These are phyloP conservation scores for Fusarium clavum DNA, from an alignment of 2,329 filamentous ascomycete species.

Conservation along the genomic window DNA sequence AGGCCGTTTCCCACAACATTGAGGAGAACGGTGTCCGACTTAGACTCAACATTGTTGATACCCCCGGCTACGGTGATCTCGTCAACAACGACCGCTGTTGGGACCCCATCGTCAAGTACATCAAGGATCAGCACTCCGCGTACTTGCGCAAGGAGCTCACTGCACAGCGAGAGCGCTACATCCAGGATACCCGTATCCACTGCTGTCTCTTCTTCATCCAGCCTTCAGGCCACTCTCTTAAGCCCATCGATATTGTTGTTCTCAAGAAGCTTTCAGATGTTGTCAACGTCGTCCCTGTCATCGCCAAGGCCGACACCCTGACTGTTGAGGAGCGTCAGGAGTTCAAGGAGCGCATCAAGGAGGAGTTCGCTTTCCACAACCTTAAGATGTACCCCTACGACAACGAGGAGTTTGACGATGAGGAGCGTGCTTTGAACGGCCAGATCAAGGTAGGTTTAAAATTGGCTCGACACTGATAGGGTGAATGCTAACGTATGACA, in stretches of 20 bases:
- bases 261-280: conserved; percentile 99
- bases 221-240: conserved; percentile 96
- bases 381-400: conserved; percentile 99
- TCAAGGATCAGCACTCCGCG: conserved; percentile 99
- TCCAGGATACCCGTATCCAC: conserved; percentile 98
- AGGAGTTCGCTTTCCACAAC: conserved; percentile 99
- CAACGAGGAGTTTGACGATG: conserved; percentile 97
- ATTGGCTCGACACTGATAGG: not conserved
- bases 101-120: conserved; percentile 99
- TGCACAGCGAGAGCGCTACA: conserved; percentile 98
- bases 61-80: conserved; percentile 96
- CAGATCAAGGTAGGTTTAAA: conserved; percentile 85
- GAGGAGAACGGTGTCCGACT: conserved; percentile 99
- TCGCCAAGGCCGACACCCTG: conserved; percentile 96
- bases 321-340: conserved; percentile 94
- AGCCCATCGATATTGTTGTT: conserved; percentile 99
- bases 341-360: conserved; percentile 99
- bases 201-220: conserved; percentile 99
- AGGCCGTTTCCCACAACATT: conserved; percentile 97
- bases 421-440: conserved; percentile 92
- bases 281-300: conserved; percentile 98
- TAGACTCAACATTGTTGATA: conserved; percentile 98
- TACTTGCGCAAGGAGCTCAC: conserved; percentile 99
- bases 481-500: conserved; percentile 58
- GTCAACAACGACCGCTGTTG: conserved; percentile 99